These are phyloP conservation scores for Daedaleopsis nitida DNA, from an alignment of 768 basidiomycete species.

Conservation along the genomic window DNA sequence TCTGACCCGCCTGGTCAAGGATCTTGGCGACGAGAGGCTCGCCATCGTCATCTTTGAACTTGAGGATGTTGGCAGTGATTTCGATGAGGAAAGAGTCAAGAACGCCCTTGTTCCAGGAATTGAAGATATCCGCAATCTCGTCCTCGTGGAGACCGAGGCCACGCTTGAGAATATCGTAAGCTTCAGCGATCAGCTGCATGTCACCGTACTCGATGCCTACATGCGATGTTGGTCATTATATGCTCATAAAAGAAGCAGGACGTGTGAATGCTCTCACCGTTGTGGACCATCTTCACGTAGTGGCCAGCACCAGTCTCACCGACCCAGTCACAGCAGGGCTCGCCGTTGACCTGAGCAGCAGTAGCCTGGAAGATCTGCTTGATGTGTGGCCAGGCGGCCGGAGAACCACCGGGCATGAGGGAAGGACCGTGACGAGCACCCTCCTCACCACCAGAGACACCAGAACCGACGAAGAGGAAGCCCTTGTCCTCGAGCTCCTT, in stretches of 20 bases:
- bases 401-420: slow-evolving; percentile 97
- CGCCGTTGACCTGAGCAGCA: slow-evolving; percentile 90
- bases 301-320: slow-evolving; percentile 94
- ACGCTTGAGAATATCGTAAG: slow-evolving; percentile 97
- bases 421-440: slow-evolving; percentile 97
- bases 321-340: slow-evolving; percentile 99
- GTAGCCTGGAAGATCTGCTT: slow-evolving; percentile 99
- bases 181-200: slow-evolving; percentile 99
- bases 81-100: slow-evolving; percentile 99
- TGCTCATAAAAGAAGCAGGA: slow-evolving; percentile 1
- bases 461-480: slow-evolving; percentile 95
- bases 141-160: slow-evolving; percentile 84
- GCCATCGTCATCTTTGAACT: slow-evolving; percentile 96
- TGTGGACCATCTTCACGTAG: slow-evolving; percentile 99
- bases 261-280: slow-evolving; percentile 53
- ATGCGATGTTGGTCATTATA: slow-evolving; percentile 2
- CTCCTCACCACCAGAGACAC: slow-evolving; percentile 99
- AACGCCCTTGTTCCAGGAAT: slow-evolving; percentile 97
- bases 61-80: slow-evolving; percentile 95
- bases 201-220: slow-evolving; percentile 99
- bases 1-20: slow-evolving; percentile 95
- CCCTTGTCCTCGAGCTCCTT: slow-evolving; percentile 94
- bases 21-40: slow-evolving; percentile 91
- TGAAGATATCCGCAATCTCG: slow-evolving; percentile 95
- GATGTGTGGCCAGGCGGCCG: slow-evolving; percentile 93